Evolutionary conservation across 1,284 basidiomycete genomes (phyloP), one percentile per base, ranked within the genome.

Genomic region (Gastroboletus turbinatus): DNA sequence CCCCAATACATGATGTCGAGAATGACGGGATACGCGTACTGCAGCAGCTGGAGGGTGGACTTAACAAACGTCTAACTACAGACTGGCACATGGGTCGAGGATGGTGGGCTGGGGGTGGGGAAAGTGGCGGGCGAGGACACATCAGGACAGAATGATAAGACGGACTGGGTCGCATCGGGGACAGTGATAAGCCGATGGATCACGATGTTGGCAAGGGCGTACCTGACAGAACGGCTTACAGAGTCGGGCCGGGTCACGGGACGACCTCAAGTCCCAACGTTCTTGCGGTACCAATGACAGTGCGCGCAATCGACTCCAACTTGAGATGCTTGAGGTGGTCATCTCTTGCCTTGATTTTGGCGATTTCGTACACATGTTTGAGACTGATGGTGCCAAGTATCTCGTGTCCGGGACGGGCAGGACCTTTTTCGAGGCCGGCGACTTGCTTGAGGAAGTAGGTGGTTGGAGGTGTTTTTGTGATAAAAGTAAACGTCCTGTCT

Each of bases 341-440:
- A 76, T 99, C 97, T 65, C 82, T 85, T 59, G 87, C 83, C 79
- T 99, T 99, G 73, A 99, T 92, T 81, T 93, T 97, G 38, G 97
- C 95, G 70, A 99, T 98, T 80, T 99, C 97, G 75, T 97, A 99
- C 68, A 99, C 83, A 77, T 98, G 96, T 80, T 99, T 99, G 67
- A 99, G 82, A 63, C 85, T 92, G 67, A 99, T 82, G 29, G 89
- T 94, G 47, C 92, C 94, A 58, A 82, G 79, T 57, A 81, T 76
- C 70, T 86, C 89, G 76, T 85, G 87, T 23, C 90, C 92, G 50
- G 89, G 87, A 66, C 85, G 85, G 39, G 84, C 90, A 38, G 91
- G 83, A 42, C 96, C 96, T 73, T 94, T 96, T 65, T 94, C 90
- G 67, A 98, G 87, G 10, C 90, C 90, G 43, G 94, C 89, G 27